phyloP scores from a whole-genome alignment of 768 basidiomycete species.

The Baorangia bicolor region DNA sequence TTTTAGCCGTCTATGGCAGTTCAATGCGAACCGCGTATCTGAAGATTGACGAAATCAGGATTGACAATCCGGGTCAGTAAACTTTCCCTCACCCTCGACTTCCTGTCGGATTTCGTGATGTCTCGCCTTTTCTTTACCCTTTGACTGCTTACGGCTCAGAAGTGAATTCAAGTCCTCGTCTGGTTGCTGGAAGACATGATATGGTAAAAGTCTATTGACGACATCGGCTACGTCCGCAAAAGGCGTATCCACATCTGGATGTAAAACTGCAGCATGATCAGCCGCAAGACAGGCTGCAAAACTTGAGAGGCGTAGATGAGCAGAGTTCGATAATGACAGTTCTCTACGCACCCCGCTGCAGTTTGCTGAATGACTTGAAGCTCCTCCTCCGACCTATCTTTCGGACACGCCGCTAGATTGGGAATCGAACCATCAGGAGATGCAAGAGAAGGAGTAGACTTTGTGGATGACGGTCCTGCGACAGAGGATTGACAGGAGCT shows the following conservation, averaged over 20 bases:
- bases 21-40: slow-evolving; percentile 73
- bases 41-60: slow-evolving; percentile 4
- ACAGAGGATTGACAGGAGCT: slow-evolving; percentile 5
- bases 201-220: slow-evolving; percentile 71
- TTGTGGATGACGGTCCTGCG: slow-evolving; percentile 30
- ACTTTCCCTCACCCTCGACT: slow-evolving; percentile 46
- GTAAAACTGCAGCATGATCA: slow-evolving; percentile 60
- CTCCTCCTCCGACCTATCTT: slow-evolving; percentile 52
- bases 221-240: slow-evolving; percentile 63
- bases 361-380: slow-evolving; percentile 45
- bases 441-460: neutral
- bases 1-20: slow-evolving; percentile 58
- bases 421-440: slow-evolving; percentile 28
- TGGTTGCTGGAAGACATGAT: slow-evolving; percentile 78
- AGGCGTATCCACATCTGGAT: slow-evolving; percentile 69
- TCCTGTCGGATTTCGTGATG: slow-evolving; percentile 45
- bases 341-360: slow-evolving; percentile 46
- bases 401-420: slow-evolving; percentile 22
- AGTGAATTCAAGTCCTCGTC: slow-evolving; percentile 54
- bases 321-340: neutral
- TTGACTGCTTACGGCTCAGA: slow-evolving; percentile 29
- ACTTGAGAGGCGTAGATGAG: slow-evolving; percentile 37
- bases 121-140: slow-evolving; percentile 64
- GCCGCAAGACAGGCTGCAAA: slow-evolving; percentile 53
- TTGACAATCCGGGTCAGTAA: neutral